Conservation (phyloP, 305 asterid genomes). For the Fraxinus sp. region DNA sequence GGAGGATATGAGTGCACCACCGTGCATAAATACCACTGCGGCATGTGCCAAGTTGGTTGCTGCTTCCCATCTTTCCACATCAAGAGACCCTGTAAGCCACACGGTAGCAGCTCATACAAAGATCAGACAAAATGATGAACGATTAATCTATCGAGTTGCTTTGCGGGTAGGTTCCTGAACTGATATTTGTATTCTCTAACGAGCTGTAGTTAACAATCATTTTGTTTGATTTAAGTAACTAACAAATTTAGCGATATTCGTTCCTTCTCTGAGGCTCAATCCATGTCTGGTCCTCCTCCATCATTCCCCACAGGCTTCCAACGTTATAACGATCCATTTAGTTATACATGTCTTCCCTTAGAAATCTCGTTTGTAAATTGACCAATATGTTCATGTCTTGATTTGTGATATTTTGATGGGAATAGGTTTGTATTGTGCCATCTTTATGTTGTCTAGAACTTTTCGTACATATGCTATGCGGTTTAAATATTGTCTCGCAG, state of each 20-base stretch:
- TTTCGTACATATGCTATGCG: not conserved
- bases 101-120: conserved; percentile 41
- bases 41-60: conserved; percentile 40
- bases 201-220: conserved; percentile 10
- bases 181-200: conserved; percentile 18
- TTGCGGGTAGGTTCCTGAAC: conserved; percentile 61
- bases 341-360: not conserved
- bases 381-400: not conserved
- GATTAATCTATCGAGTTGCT: conserved; percentile 71
- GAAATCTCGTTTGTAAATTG: not conserved
- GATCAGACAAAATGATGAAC: conserved; percentile 68
- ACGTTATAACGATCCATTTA: not conserved
- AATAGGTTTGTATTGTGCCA: not conserved
- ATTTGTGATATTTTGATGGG: not conserved
- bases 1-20: conserved; percentile 84
- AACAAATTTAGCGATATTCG: not conserved
- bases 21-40: conserved; percentile 33
- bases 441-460: not conserved
- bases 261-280: not conserved
- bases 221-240: not conserved
- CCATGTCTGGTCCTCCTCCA: not conserved
- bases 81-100: conserved; percentile 41
- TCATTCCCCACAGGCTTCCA: not conserved
- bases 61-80: conserved; percentile 40
- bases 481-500: not conserved